A percentile compares a stretch with the other conserved stretches of the same genome.
Conservation (phyloP, 768 basidiomycete genomes). For the Tulasnella sp. region DNA sequence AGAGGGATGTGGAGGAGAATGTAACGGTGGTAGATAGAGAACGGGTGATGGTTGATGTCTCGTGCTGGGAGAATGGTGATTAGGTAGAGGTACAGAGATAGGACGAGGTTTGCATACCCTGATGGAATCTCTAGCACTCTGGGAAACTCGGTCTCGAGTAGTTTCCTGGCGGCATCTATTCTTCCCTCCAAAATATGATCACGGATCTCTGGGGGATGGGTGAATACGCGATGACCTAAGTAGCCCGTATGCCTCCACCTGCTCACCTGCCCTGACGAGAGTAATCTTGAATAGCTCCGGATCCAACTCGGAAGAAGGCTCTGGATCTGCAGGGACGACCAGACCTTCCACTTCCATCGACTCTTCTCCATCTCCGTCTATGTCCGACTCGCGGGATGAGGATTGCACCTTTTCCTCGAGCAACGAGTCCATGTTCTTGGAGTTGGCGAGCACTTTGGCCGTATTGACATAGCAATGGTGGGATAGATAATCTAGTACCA, state of each 20-base stretch:
- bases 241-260: not conserved
- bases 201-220: slow-evolving; percentile 55
- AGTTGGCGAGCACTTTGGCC: slow-evolving; percentile 58
- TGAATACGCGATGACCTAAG: not conserved
- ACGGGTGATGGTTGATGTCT: not conserved
- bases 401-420: slow-evolving; percentile 16
- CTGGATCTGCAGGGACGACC: not conserved
- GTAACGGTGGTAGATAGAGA: not conserved
- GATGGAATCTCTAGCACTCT: slow-evolving; percentile 49
- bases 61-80: not conserved
- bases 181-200: slow-evolving; percentile 66
- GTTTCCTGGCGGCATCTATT: slow-evolving; percentile 64
- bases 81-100: not conserved
- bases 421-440: not conserved
- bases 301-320: not conserved
- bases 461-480: slow-evolving; percentile 71
- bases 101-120: not conserved
- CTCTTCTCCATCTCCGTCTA: slow-evolving; percentile 19
- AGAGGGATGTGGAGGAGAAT: not conserved
- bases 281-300: slow-evolving; percentile 7
- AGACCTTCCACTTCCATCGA: slow-evolving; percentile 10
- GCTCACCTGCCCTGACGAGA: slow-evolving; percentile 5
- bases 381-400: not conserved
- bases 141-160: slow-evolving; percentile 73
- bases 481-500: slow-evolving; percentile 74